phyloP scores from a whole-genome alignment of 805 yeast species.

The Suhomyces sp. region DNA sequence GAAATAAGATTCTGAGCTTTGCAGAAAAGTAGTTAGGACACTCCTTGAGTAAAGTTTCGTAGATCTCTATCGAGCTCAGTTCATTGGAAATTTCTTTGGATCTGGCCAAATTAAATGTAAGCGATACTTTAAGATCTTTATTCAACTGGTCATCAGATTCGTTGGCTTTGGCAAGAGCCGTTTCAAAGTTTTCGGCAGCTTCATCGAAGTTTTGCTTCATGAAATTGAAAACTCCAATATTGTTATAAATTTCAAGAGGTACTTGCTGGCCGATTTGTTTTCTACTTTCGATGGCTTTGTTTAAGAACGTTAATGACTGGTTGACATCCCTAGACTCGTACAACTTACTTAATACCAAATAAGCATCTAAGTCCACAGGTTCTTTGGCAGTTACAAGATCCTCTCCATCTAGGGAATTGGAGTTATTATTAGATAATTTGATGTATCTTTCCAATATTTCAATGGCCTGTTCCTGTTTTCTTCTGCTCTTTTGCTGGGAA shows the following conservation, averaged over 20 bases:
- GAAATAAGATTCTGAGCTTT: slow-evolving; percentile 63
- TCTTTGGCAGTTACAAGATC: slow-evolving; percentile 39
- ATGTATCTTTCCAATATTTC: slow-evolving; percentile 67
- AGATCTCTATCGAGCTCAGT: slow-evolving; percentile 43
- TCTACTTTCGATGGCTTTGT: slow-evolving; percentile 56
- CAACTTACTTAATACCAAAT: slow-evolving; percentile 63
- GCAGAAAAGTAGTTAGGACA: slow-evolving; percentile 77
- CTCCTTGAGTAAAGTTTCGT: slow-evolving; percentile 52
- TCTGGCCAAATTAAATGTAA: slow-evolving; percentile 73
- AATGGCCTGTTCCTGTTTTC: slow-evolving; percentile 54
- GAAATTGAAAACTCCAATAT: slow-evolving; percentile 80
- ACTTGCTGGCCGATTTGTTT: slow-evolving; percentile 42
- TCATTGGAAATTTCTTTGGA: slow-evolving; percentile 47
- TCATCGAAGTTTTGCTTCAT: slow-evolving; percentile 56
- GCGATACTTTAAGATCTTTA: slow-evolving; percentile 29
- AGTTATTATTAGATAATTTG: slow-evolving; percentile 51
- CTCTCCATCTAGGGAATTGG: slow-evolving; percentile 19
- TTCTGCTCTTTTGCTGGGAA: slow-evolving; percentile 44
- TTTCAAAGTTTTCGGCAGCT: slow-evolving; percentile 54
- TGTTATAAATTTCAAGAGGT: slow-evolving; percentile 66
- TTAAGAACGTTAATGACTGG: slow-evolving; percentile 63
- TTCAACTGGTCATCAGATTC: slow-evolving; percentile 23
- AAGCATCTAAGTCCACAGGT: slow-evolving; percentile 60
- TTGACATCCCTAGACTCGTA: slow-evolving; percentile 64
- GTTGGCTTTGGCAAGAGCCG: slow-evolving; percentile 41